A percentile compares a stretch with the other conserved stretches of the same genome.
These are phyloP conservation scores for Puccinia novopanici DNA, from an alignment of 1,284 basidiomycete genomes.

Conservation along the genomic window DNA sequence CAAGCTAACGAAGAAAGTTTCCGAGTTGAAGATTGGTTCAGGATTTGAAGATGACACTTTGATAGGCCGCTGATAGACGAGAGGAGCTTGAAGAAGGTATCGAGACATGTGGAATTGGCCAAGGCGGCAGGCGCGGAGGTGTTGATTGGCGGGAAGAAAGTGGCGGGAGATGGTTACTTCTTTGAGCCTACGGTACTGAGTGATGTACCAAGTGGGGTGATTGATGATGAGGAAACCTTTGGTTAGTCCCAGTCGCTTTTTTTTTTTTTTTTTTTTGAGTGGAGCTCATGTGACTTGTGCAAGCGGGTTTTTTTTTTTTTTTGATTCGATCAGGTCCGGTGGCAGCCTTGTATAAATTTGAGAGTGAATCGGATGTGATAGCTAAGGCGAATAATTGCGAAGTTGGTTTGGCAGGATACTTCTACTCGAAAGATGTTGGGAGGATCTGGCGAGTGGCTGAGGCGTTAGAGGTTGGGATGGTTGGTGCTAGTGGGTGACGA, in stretches of 20 bases:
- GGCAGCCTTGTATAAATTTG: conserved; percentile 70
- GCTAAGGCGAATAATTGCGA: conserved; percentile 79
- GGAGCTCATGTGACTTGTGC: conserved; percentile 55
- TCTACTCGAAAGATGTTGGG: conserved; percentile 85
- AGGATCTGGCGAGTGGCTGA: conserved; percentile 97
- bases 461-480: conserved; percentile 93
- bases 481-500: conserved; percentile 64
- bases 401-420: conserved; percentile 80
- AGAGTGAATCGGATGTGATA: conserved; percentile 88
- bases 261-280: neutral
- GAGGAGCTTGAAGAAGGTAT: conserved; percentile 82
- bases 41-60: conserved; percentile 73
- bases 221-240: conserved; percentile 77
- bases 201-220: conserved; percentile 73
- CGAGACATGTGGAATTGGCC: conserved; percentile 82
- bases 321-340: conserved; percentile 54
- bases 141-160: conserved; percentile 77
- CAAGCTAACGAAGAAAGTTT: conserved; percentile 76
- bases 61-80: conserved; percentile 92
- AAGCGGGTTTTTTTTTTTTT: conserved; percentile 54
- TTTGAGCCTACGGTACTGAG: conserved; percentile 84
- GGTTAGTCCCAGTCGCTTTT: conserved; percentile 63
- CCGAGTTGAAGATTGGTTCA: conserved; percentile 86
- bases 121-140: conserved; percentile 79
- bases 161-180: conserved; percentile 67